These are phyloP conservation scores for Pichia sp. DNA, from an alignment of 1,139 yeast genomes.

Conservation along the genomic window DNA sequence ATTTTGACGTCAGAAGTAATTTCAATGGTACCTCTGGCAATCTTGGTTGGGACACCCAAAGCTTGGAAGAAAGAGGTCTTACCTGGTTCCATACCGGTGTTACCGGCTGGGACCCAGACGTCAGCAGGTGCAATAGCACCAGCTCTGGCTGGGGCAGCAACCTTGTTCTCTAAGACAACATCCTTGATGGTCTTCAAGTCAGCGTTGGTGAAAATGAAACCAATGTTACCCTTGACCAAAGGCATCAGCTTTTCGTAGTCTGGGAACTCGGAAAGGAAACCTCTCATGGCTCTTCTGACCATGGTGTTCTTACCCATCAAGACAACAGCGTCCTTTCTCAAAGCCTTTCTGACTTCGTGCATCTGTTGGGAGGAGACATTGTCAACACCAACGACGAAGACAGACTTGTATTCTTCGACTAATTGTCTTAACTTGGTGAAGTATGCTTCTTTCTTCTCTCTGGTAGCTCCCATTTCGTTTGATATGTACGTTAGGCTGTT, in stretches of 20 bases:
- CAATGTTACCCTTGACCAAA: conserved; percentile 94
- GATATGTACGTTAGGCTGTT: conserved; percentile 83
- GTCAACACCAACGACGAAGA: conserved; percentile 98
- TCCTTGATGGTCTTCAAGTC: conserved; percentile 94
- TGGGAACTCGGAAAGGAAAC: conserved; percentile 89
- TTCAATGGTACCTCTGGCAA: conserved; percentile 99
- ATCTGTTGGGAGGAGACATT: conserved; percentile 99
- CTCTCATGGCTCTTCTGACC: conserved; percentile 99
- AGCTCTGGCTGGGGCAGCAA: conserved; percentile 99
- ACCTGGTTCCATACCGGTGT: conserved; percentile 99
- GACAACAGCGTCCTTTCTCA: conserved; percentile 92
- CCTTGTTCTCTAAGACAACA: conserved; percentile 81
- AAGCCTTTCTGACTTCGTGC: conserved; percentile 98
- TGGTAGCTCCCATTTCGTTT: conserved; percentile 99
- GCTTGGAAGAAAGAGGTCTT: conserved; percentile 99
- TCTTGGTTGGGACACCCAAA: conserved; percentile 99
- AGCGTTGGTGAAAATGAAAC: conserved; percentile 97
- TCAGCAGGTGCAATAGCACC: conserved; percentile 99
- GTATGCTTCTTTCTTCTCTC: conserved; percentile 96
- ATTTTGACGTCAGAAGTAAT: conserved; percentile 96
- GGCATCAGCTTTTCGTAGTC: conserved; percentile 95
- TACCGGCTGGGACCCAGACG: conserved; percentile 97
- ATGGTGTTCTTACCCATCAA: conserved; percentile 99
- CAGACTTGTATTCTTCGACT: conserved; percentile 94
- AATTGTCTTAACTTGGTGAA: conserved; percentile 92